Evolutionary conservation across 306 rosid genomes (phyloP).

Genomic region (Gastrolobium bilobum): DNA sequence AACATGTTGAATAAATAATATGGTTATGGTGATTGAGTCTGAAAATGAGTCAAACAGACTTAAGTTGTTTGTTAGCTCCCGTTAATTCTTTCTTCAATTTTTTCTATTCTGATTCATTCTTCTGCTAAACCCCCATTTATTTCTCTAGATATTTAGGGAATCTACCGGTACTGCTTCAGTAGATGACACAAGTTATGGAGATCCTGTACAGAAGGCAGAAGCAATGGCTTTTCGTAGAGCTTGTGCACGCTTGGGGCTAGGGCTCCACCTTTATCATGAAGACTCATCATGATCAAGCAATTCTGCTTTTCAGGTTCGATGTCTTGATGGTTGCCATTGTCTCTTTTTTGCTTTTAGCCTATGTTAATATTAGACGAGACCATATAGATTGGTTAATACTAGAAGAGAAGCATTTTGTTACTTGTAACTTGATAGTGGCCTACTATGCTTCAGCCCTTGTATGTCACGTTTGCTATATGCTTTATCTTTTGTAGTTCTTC

Average conservation of each 20-base stretch:
- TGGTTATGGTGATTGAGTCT: neutral
- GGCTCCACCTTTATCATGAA: constrained; percentile 88
- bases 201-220: constrained; percentile 93
- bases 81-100: neutral
- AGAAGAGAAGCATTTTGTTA: constrained; percentile 45
- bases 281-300: constrained; percentile 56
- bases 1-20: neutral
- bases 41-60: constrained; percentile 16
- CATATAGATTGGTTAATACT: constrained; percentile 17
- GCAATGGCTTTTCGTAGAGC: constrained; percentile 96
- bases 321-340: constrained; percentile 10
- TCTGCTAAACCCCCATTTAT: neutral
- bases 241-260: constrained; percentile 89
- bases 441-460: constrained; percentile 6
- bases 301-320: constrained; percentile 40
- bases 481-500: constrained; percentile 2
- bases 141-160: constrained; percentile 75
- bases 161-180: constrained; percentile 84
- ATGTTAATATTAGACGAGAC: constrained; percentile 22
- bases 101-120: neutral
- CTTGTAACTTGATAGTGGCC: constrained; percentile 37
- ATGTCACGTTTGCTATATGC: neutral
- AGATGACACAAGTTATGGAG: constrained; percentile 79
- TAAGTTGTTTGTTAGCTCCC: neutral
- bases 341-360: constrained; percentile 15